Evolutionary conservation across 2,329 filamentous ascomycete species (phyloP).

Genomic region (Nannizzia gypsea): DNA sequence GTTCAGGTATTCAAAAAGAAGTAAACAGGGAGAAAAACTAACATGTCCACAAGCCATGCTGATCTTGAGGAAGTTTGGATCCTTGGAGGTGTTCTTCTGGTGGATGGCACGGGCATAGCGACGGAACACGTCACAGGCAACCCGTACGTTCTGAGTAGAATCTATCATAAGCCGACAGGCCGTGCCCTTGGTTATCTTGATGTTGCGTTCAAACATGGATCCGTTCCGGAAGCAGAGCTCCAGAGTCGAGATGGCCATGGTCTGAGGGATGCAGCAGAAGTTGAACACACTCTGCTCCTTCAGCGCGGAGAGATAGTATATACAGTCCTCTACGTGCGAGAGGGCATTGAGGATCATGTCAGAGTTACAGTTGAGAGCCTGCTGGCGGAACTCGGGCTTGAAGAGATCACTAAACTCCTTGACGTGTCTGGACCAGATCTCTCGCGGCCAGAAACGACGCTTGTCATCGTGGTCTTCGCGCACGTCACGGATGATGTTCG

Average conservation of each 20-base stretch:
- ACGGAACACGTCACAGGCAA: slow-evolving; percentile 72
- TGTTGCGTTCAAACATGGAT: slow-evolving; percentile 67
- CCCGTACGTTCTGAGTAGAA: slow-evolving; percentile 76
- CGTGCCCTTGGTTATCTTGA: slow-evolving; percentile 95
- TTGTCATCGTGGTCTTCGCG: slow-evolving; percentile 80
- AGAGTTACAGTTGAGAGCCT: slow-evolving; percentile 73
- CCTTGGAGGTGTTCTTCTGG: slow-evolving; percentile 84
- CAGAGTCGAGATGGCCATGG: slow-evolving; percentile 93
- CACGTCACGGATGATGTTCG: slow-evolving; percentile 95
- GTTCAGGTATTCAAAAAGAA: too few species aligned
- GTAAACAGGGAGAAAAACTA: slow-evolving; percentile 18
- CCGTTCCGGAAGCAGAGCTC: slow-evolving; percentile 89
- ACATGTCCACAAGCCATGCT: slow-evolving; percentile 83
- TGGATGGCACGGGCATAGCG: slow-evolving; percentile 69
- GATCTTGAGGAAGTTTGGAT: slow-evolving; percentile 86
- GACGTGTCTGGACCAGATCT: slow-evolving; percentile 95
- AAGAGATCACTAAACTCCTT: slow-evolving; percentile 83
- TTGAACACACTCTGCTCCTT: slow-evolving; percentile 97
- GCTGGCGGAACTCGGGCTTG: slow-evolving; percentile 61
- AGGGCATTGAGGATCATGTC: slow-evolving; percentile 91
- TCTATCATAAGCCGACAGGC: slow-evolving; percentile 86
- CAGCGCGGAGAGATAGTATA: slow-evolving; percentile 95
- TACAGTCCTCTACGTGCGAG: slow-evolving; percentile 74
- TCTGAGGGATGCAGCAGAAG: slow-evolving; percentile 92
- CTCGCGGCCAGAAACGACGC: slow-evolving; percentile 85